phyloP scores from a whole-genome alignment of 225 moss, liverwort and hornwort species.

The Sphagnum tenellum region DNA sequence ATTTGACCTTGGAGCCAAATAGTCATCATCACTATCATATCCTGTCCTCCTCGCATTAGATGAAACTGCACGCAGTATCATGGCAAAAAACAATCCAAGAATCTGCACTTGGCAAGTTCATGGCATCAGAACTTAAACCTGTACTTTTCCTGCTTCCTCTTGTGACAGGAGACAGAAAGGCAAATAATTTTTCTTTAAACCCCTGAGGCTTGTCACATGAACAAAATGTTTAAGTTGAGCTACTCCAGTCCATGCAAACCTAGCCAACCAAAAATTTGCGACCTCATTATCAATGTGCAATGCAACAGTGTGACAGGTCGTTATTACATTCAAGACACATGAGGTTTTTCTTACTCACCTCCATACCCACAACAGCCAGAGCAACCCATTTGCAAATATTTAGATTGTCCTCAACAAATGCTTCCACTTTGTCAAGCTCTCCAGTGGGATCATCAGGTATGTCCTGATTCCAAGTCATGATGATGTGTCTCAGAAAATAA shows the following conservation, averaged over 20 bases:
- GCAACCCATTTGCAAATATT: conserved; percentile 87
- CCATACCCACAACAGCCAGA: conserved; percentile 62
- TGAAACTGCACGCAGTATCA: conserved; percentile 61
- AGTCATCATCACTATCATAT: conserved; percentile 96
- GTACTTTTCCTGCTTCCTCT: no score
- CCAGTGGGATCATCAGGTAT: conserved; percentile 90
- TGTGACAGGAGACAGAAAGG: no score
- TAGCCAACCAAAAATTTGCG: no score
- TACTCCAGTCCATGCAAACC: no score
- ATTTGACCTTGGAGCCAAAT: conserved; percentile 38
- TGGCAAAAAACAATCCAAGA: conserved; percentile 77
- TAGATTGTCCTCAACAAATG: conserved; percentile 65
- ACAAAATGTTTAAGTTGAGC: no score
- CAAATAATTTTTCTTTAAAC: no score
- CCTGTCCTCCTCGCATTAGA: conserved; percentile 29
- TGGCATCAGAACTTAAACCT: no score
- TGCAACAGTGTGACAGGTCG: no score
- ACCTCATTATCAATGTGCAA: no score
- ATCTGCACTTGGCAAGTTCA: conserved; percentile 24
- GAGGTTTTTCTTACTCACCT: conserved; percentile 26
- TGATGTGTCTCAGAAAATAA: no score
- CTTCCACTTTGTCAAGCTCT: conserved; percentile 64
- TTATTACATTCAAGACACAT: no score
- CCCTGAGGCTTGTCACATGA: no score
- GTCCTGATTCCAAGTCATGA: conserved; percentile 24